Evolutionary conservation across 768 basidiomycete genomes (phyloP), one percentile per base, ranked within the genome.

Genomic region (Boletus reticuloceps): DNA sequence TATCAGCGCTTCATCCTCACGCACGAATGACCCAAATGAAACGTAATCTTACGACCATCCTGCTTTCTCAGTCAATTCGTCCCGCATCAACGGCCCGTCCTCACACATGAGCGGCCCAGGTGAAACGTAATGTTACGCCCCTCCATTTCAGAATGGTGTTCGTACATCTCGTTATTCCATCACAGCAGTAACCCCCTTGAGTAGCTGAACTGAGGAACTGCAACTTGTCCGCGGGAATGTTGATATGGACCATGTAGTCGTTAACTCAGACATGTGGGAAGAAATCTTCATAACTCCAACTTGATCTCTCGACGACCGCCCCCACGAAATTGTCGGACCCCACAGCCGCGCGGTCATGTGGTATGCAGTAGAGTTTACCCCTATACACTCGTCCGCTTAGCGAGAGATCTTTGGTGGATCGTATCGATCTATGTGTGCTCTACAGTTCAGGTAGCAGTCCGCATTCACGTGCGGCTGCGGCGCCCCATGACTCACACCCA

Each of bases 211-310:
- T 17, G 51, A 13, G 46, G 51, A 39, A 13, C 47, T 49, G 37
- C 44, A 48, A 12, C 39, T 51, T 54, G 42, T 68, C 66, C 65
- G 64, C 66, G 60, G 66, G 54, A 58, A 63, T 53, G 51, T 8
- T 4, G 52, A 27, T 16, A 20, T 34, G 19, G 49, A 38, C 52
- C 31, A 55, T 56, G 59, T 56, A 64, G 63, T 53, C 44, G 59
- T 51, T 67, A 62, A 41, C 54, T 67, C 57, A 62, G 63, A 47
- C 10, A 51, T 62, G 65, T 65, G 66, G 60, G 57, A 65, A 65
- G 51, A n/a, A 19, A 6, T 17, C 41, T 50, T 41, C 49, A 19
- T 55, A 34, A 43, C 47, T 16, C 36, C 40, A 29, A 49, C 51
- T 14, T 37, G 54, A 39, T 31, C 42, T 13, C 41, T 39, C 19